Evolutionary conservation across 805 yeast species (phyloP).

Genomic region (Jamesozyma spencerorum): DNA sequence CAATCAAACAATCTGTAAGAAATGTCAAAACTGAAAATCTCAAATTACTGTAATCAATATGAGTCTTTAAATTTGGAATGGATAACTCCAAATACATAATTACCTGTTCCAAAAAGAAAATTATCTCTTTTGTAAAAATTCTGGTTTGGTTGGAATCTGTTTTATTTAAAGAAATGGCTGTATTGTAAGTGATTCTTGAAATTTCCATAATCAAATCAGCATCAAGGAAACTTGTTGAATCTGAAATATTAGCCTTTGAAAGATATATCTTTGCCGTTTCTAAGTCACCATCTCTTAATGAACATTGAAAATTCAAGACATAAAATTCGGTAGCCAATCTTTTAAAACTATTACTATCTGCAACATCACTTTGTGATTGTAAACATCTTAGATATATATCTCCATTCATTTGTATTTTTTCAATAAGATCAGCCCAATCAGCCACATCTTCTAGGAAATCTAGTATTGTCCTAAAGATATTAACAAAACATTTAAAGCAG

Average conservation of each 20-base stretch:
- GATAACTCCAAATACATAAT: constrained; percentile 10
- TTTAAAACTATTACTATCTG: constrained; percentile 7
- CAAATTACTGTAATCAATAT: constrained; percentile 14
- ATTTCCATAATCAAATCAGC: constrained; percentile 21
- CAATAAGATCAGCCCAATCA: not conserved
- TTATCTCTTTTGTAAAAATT: not conserved
- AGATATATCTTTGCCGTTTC: constrained; percentile 32
- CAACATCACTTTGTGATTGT: constrained; percentile 10
- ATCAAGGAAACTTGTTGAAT: constrained; percentile 9
- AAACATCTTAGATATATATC: constrained; percentile 21
- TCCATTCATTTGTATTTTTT: constrained; percentile 24
- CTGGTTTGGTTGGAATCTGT: not conserved
- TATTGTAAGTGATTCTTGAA: constrained; percentile 30
- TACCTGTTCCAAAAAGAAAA: constrained; percentile 16
- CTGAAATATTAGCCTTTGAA: constrained; percentile 20
- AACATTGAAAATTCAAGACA: constrained; percentile 27
- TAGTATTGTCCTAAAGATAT: constrained; percentile 21
- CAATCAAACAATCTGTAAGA: constrained; percentile 23
- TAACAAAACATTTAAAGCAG: constrained; percentile 27
- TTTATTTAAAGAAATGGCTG: not conserved
- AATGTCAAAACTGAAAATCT: constrained; percentile 21
- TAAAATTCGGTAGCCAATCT: constrained; percentile 24
- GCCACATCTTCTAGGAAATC: constrained; percentile 12
- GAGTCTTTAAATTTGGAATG: constrained; percentile 7
- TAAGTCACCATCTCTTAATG: constrained; percentile 27